Evolutionary conservation across 129 eudicot genomes (phyloP), one percentile per base, ranked within the genome.

Genomic region (Tagetes patula): DNA sequence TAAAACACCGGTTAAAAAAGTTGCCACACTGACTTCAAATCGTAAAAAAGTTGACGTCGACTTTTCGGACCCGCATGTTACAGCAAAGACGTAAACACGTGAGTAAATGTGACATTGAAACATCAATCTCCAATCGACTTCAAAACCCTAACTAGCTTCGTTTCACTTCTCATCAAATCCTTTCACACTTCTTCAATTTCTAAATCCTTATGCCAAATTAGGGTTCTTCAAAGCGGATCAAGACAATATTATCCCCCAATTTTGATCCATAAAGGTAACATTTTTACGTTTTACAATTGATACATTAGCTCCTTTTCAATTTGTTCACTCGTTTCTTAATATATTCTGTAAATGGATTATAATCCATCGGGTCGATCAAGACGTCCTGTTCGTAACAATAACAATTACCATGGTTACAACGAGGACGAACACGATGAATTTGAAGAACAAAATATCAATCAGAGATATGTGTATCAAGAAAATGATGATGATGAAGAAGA

Each of bases 351-450:
- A 63, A 78, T 78, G 82, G 82, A 73, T 62, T 74, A 75, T 73
- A 75, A 79, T 70, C 41, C 77, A 31, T 81, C 91, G 4, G 67
- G 63, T 58, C 76, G 86, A 8, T 27, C 77, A 8, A 84, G 76
- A 36, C 88, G 84, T 6, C 79, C 88, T 55, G 78, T 42, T 73
- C 83, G 85, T 52, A 78, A 40, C 31, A 84, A 76, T 54, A 76
- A 77, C 65, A 55, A 38, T 77, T 84, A 77, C 43, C 85, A 66
- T 31, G 69, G 38, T 61, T 41, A 68, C 45, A 69, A 73, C 38
- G 82, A 75, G 37, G 81, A 81, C 64, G 86, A 79, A 59, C 82
- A 75, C 65, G 80, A 85, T 32, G 90, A 84, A 55, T 65, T 62
- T 0, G 88, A 83, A 20, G 83, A 80, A 46, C 82, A 80, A 38